Conservation (phyloP, 1,284 basidiomycete genomes). For the Phaffia rhodozyma region DNA sequence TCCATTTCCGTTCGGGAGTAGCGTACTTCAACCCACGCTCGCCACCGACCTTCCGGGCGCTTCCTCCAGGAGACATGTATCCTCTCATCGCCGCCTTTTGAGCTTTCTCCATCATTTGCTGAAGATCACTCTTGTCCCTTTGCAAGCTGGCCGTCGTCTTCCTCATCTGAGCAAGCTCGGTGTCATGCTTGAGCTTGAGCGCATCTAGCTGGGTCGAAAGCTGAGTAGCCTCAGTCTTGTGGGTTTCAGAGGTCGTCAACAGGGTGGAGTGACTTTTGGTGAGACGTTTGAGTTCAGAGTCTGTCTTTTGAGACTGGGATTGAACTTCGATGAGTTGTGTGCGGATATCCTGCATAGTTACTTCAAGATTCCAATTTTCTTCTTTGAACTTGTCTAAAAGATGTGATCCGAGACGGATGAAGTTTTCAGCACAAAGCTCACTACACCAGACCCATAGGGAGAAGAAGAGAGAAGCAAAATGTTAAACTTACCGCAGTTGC, state of each 20-base stretch:
- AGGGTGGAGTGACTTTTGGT: constrained; percentile 59
- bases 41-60: constrained; percentile 25
- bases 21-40: not conserved
- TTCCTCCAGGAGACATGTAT: constrained; percentile 43
- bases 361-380: constrained; percentile 97
- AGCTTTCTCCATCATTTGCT: constrained; percentile 57
- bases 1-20: constrained; percentile 13
- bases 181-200: constrained; percentile 77
- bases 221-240: constrained; percentile 76
- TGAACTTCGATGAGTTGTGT: constrained; percentile 57
- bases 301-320: constrained; percentile 53
- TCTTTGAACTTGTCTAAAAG: constrained; percentile 67
- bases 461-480: not conserved
- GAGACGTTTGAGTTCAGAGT: constrained; percentile 70
- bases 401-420: constrained; percentile 6
- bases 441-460: not conserved
- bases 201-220: constrained; percentile 55
- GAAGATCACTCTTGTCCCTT: constrained; percentile 83
- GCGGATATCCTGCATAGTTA: constrained; percentile 75
- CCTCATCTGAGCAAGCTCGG: constrained; percentile 78
- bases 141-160: constrained; percentile 75
- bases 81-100: constrained; percentile 57
- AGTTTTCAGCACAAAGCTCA: constrained; percentile 2
- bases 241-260: constrained; percentile 65
- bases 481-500: constrained; percentile 51